Conservation (phyloP, 2,329 filamentous ascomycete genomes). For the Penicillium griseofulvum region DNA sequence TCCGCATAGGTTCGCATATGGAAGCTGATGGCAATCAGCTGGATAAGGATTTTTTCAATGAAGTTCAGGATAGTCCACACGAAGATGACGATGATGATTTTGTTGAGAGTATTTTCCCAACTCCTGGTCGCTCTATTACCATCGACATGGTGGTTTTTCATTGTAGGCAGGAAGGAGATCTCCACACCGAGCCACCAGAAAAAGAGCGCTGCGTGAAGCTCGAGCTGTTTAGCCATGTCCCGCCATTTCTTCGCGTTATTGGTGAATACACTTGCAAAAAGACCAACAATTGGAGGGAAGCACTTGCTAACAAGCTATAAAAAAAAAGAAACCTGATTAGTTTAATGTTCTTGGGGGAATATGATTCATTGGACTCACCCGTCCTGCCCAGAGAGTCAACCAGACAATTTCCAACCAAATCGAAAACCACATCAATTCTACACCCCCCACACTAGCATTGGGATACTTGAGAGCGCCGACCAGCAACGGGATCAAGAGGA, state of each 20-base stretch:
- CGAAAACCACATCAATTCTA: constrained; percentile 82
- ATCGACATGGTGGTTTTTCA: constrained; percentile 63
- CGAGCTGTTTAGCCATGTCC: constrained; percentile 80
- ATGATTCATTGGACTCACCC: constrained; percentile 38
- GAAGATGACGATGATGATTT: constrained; percentile 82
- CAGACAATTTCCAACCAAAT: constrained; percentile 95
- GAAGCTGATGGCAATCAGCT: constrained; percentile 91
- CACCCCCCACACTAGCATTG: constrained; percentile 67
- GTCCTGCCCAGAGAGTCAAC: constrained; percentile 80
- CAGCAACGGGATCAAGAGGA: constrained; percentile 67
- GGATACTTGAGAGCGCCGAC: constrained; percentile 61
- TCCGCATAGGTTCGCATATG: constrained; percentile 87
- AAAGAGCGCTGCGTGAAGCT: constrained; percentile 81
- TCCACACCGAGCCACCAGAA: constrained; percentile 89
- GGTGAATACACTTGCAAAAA: constrained; percentile 72
- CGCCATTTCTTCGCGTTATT: constrained; percentile 92
- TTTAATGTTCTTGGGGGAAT: too few relatives aligned
- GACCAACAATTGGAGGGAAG: constrained; percentile 60
- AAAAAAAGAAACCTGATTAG: neutral
- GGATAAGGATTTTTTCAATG: constrained; percentile 87
- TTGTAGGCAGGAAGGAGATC: constrained; percentile 79
- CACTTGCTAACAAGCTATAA: constrained; percentile 60
- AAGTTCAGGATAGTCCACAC: constrained; percentile 78
- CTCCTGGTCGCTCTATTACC: constrained; percentile 52
- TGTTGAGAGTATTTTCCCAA: constrained; percentile 80